phyloP scores from a whole-genome alignment of 371 early-diverging fungal genomes.

The Haplosporangium sp. region DNA sequence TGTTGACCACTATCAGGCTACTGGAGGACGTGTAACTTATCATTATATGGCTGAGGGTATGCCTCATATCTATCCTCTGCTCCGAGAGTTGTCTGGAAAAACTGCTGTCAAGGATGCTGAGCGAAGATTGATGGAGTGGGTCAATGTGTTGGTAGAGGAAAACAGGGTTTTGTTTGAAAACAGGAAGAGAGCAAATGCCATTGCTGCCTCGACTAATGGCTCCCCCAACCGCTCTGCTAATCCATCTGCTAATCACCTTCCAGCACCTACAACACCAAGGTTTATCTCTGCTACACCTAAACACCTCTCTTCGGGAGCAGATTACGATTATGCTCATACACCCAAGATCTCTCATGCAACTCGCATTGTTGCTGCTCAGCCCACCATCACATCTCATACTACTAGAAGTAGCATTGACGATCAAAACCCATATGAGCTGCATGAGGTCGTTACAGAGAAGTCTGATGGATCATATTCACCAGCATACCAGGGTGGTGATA shows the following conservation, averaged over 20 bases:
- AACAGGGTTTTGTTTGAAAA: conserved; percentile 48
- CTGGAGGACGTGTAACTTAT: conserved; percentile 48
- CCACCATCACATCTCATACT: conserved; percentile 26
- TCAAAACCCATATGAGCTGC: conserved; percentile 15
- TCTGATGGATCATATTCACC: conserved; percentile 7
- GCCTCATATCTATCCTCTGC: conserved; percentile 41
- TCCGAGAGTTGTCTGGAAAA: conserved; percentile 45
- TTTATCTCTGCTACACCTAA: not conserved
- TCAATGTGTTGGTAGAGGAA: conserved; percentile 52
- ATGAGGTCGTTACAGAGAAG: conserved; percentile 31
- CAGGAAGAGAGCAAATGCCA: conserved; percentile 35
- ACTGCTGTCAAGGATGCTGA: conserved; percentile 55
- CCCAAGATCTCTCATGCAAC: conserved; percentile 47
- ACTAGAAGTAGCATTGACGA: not conserved
- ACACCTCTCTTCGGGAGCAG: conserved; percentile 3
- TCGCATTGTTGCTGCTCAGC: conserved; percentile 39
- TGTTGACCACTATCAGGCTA: conserved; percentile 46
- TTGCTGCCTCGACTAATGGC: not conserved
- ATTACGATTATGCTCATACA: conserved; percentile 31
- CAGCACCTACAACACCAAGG: not conserved
- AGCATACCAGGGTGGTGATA: conserved; percentile 28
- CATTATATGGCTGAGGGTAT: conserved; percentile 55
- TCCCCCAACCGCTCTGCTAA: conserved; percentile 1
- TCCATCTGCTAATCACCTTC: not conserved
- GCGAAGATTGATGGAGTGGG: conserved; percentile 55